phyloP scores from a whole-genome alignment of 1,284 basidiomycete genomes.

The Somion occarium region DNA sequence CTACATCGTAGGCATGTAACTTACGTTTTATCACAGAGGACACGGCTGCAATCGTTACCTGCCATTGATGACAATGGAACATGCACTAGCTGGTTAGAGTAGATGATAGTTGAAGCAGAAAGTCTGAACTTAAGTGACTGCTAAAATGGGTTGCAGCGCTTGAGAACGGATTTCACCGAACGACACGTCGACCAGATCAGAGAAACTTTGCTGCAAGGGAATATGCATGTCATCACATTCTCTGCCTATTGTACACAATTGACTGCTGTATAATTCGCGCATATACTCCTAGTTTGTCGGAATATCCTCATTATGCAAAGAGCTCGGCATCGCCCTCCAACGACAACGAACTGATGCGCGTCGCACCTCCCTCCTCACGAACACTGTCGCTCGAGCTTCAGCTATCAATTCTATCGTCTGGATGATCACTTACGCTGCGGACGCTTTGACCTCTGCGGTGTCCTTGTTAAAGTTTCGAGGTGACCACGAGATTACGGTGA shows the following conservation, averaged over 20 bases:
- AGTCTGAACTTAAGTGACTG: no score
- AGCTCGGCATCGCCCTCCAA: slow-evolving; percentile 23
- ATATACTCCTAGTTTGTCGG: no score
- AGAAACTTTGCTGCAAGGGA: no score
- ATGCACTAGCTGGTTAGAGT: background rate
- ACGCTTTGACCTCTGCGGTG: slow-evolving; percentile 14
- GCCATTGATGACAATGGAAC: background rate
- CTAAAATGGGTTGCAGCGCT: no score
- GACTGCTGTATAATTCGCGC: no score
- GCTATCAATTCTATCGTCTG: background rate
- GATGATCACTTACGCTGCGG: slow-evolving; percentile 17
- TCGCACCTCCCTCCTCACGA: slow-evolving; percentile 19
- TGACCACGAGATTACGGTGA: slow-evolving; percentile 15
- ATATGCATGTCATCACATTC: no score
- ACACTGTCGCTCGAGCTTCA: slow-evolving; percentile 1
- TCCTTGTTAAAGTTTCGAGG: slow-evolving; percentile 9
- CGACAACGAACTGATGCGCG: slow-evolving; percentile 18
- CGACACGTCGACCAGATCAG: no score
- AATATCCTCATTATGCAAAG: slow-evolving; percentile 16
- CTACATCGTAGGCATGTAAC: background rate
- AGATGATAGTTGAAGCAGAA: no score
- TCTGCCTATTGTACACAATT: no score
- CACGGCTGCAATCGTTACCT: background rate
- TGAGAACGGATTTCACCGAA: no score
- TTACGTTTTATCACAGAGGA: background rate